Conservation (phyloP, 2,329 filamentous ascomycete species). For the Diplodia mutila region DNA sequence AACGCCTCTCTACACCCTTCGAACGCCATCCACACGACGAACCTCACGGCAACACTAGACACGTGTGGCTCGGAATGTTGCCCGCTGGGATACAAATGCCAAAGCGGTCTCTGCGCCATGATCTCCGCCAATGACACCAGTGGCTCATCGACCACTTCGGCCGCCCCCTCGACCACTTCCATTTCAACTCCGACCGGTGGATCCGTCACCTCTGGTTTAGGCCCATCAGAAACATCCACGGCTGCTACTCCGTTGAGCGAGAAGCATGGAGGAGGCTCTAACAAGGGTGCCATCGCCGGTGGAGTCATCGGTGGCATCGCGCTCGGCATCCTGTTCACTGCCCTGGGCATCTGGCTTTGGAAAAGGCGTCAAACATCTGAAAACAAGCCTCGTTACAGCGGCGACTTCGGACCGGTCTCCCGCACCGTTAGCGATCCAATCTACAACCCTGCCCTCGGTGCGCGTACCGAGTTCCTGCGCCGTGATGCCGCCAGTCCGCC, state of each 20-base stretch:
- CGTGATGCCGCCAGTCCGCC: constrained; percentile 36
- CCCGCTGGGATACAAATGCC: constrained; percentile 72
- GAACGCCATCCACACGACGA: constrained; percentile 68
- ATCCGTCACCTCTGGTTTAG: constrained; percentile 3
- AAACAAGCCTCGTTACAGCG: constrained; percentile 39
- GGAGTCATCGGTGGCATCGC: constrained; percentile 44
- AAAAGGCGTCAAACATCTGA: constrained; percentile 37
- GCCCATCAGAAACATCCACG: constrained; percentile 28
- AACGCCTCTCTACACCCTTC: constrained; percentile 61
- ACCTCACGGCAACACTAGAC: constrained; percentile 57
- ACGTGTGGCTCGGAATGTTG: constrained; percentile 68
- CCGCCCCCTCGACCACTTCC: constrained; percentile 18
- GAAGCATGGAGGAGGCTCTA: constrained; percentile 11
- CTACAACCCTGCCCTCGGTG: constrained; percentile 41
- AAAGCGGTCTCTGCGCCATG: constrained; percentile 53
- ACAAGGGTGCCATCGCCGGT: constrained; percentile 40
- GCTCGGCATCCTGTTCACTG: constrained; percentile 39
- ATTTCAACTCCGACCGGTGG: constrained; percentile 12
- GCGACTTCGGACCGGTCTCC: constrained; percentile 44
- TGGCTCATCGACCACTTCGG: constrained; percentile 46
- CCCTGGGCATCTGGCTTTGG: constrained; percentile 41
- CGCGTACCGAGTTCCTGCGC: constrained; percentile 44
- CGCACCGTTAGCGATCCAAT: constrained; percentile 45
- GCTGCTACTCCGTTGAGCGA: constrained; percentile 35
- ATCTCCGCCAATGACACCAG: constrained; percentile 42